A percentile compares a stretch with the other conserved stretches of the same genome.
These are phyloP conservation scores for Ascochyta viciae-villosae DNA, from an alignment of 2,329 filamentous ascomycete species.

Conservation along the genomic window DNA sequence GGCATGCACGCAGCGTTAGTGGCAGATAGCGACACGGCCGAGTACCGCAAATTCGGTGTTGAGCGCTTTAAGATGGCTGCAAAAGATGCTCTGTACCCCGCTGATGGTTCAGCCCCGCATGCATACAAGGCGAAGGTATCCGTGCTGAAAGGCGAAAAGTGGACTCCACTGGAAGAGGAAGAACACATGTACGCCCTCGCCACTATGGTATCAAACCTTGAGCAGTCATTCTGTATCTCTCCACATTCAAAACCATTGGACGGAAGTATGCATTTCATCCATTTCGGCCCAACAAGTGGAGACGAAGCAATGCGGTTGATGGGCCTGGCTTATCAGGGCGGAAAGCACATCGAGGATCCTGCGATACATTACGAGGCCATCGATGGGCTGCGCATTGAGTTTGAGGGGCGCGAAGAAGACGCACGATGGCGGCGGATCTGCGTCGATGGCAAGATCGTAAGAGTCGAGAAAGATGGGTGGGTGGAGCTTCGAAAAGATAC, in stretches of 20 bases:
- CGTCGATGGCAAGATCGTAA: slow-evolving; percentile 88
- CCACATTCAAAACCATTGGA: slow-evolving; percentile 75
- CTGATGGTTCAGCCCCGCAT: slow-evolving; percentile 61
- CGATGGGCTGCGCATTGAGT: slow-evolving; percentile 70
- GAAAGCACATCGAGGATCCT: slow-evolving; percentile 61
- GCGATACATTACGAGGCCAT: slow-evolving; percentile 75
- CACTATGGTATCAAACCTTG: slow-evolving; percentile 80
- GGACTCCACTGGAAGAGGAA: slow-evolving; percentile 47
- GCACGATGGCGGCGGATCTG: slow-evolving; percentile 83
- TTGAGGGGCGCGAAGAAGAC: slow-evolving; percentile 66
- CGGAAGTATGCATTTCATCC: slow-evolving; percentile 72
- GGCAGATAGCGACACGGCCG: slow-evolving; percentile 85
- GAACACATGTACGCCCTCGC: slow-evolving; percentile 79
- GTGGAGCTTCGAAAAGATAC: slow-evolving; percentile 67
- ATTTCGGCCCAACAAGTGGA: slow-evolving; percentile 73
- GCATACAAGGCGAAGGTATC: slow-evolving; percentile 63
- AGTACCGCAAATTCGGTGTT: slow-evolving; percentile 77
- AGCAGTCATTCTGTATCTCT: slow-evolving; percentile 82
- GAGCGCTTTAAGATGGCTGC: slow-evolving; percentile 87
- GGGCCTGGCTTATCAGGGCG: slow-evolving; percentile 66
- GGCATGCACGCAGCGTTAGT: slow-evolving; percentile 89
- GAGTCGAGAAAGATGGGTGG: slow-evolving; percentile 73
- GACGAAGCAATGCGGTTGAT: slow-evolving; percentile 79
- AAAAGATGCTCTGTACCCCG: slow-evolving; percentile 71
- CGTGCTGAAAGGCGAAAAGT: slow-evolving; percentile 42